Conservation (phyloP, 345 rosid species). For the Salix exigua region DNA sequence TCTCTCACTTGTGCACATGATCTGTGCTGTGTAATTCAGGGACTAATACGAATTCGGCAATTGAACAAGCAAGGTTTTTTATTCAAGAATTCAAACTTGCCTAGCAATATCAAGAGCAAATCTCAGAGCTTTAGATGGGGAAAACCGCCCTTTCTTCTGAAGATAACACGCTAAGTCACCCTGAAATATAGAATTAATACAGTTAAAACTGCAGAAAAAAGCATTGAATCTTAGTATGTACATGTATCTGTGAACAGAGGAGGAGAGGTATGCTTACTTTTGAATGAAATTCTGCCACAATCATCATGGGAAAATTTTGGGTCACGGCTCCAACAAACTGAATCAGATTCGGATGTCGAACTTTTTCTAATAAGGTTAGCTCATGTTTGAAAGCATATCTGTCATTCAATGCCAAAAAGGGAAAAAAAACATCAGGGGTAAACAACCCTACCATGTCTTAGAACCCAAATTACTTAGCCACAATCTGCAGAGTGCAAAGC, state of each 20-base stretch:
- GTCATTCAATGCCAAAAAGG: conserved; percentile 13
- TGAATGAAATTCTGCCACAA: conserved; percentile 75
- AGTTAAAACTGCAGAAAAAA: background rate
- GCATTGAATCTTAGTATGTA: background rate
- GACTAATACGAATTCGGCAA: background rate
- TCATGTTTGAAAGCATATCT: conserved; percentile 84
- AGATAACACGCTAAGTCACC: conserved; percentile 81
- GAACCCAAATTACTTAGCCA: background rate
- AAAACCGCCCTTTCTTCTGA: conserved; percentile 83
- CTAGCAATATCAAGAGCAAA: conserved; percentile 91
- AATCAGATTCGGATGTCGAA: conserved; percentile 92
- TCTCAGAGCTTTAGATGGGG: conserved; percentile 73
- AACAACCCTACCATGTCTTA: background rate
- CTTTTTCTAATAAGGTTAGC: conserved; percentile 77
- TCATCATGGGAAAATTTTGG: conserved; percentile 96
- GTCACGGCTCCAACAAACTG: conserved; percentile 99
- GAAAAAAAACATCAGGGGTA: background rate
- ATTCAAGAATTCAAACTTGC: conserved; percentile 33
- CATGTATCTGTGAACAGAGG: background rate
- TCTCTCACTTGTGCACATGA: background rate
- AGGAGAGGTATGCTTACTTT: conserved; percentile 49
- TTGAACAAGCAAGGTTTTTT: background rate
- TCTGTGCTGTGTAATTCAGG: background rate
- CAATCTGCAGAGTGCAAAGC: background rate
- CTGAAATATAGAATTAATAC: conserved; percentile 37